These are phyloP conservation scores for Yarrowia hollandica DNA, from an alignment of 805 yeast genomes.

Conservation along the genomic window DNA sequence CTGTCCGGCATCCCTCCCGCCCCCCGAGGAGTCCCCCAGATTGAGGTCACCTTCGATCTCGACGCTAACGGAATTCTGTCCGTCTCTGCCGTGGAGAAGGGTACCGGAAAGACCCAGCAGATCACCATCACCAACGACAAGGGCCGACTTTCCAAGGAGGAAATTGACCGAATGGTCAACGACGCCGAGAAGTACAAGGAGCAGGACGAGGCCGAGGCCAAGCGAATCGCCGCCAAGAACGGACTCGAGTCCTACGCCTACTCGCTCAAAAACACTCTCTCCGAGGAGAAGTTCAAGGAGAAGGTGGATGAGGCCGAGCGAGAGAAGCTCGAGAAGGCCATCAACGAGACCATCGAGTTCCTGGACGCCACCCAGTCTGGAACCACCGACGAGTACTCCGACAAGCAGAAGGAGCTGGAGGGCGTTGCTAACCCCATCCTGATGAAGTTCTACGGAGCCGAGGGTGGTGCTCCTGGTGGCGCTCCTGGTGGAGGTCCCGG, in stretches of 20 bases:
- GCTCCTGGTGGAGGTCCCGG: not conserved
- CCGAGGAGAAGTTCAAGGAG: constrained; percentile 25
- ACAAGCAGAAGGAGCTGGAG: constrained; percentile 24
- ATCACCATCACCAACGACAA: constrained; percentile 48
- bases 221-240: constrained; percentile 91
- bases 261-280: constrained; percentile 76
- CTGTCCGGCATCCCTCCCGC: constrained; percentile 97
- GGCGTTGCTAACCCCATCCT: constrained; percentile 15
- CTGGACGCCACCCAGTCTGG: constrained; percentile 13
- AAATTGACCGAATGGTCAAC: constrained; percentile 83
- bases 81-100: constrained; percentile 95
- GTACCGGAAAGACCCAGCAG: constrained; percentile 96
- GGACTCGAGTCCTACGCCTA: constrained; percentile 93
- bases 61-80: constrained; percentile 95
- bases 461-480: constrained; percentile 10
- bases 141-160: constrained; percentile 22
- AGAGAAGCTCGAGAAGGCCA: constrained; percentile 21
- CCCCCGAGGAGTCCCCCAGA: constrained; percentile 68
- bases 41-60: constrained; percentile 6
- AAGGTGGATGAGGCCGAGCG: constrained; percentile 14
- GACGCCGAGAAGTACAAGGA: constrained; percentile 98
- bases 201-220: constrained; percentile 92
- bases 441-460: constrained; percentile 15
- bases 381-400: constrained; percentile 13
- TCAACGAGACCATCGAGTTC: constrained; percentile 20